A percentile compares a stretch with the other conserved stretches of the same genome.
These are phyloP conservation scores for Mucor piriformis DNA, from an alignment of 371 early-diverging fungal species.

Conservation along the genomic window DNA sequence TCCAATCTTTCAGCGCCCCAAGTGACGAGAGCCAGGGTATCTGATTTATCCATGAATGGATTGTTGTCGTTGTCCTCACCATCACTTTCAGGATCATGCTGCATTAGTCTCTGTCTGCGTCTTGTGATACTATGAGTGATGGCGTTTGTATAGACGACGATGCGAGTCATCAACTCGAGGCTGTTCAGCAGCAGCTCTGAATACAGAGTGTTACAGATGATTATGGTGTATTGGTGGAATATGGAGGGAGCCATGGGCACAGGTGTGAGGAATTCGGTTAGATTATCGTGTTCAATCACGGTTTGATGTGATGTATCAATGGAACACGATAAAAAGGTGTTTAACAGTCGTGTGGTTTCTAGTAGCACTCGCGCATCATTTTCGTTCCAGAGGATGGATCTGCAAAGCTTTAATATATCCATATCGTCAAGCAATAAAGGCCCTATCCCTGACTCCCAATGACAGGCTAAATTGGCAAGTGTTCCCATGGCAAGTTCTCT, in stretches of 20 bases:
- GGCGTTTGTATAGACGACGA: conserved; percentile 43
- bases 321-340: conserved; percentile 38
- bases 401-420: conserved; percentile 40
- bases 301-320: conserved; percentile 34
- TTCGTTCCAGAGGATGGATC: conserved; percentile 44
- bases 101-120: conserved; percentile 9
- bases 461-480: conserved; percentile 47
- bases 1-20: conserved; percentile 52
- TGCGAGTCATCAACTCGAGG: conserved; percentile 37
- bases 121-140: conserved; percentile 32
- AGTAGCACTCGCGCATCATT: conserved; percentile 44
- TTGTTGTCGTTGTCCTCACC: conserved; percentile 4
- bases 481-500: conserved; percentile 47
- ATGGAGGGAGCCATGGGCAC: conserved; percentile 37
- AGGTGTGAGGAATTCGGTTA: conserved; percentile 36
- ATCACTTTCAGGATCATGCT: conserved; percentile 3
- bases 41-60: conserved; percentile 31
- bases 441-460: conserved; percentile 39
- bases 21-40: conserved; percentile 30
- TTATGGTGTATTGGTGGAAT: conserved; percentile 42
- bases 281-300: conserved; percentile 42
- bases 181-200: conserved; percentile 38
- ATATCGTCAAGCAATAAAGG: conserved; percentile 33
- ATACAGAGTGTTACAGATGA: conserved; percentile 45
- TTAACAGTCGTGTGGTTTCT: conserved; percentile 41